Conservation (phyloP, 805 yeast species). For the Cyberlindnera misumaiensis region DNA sequence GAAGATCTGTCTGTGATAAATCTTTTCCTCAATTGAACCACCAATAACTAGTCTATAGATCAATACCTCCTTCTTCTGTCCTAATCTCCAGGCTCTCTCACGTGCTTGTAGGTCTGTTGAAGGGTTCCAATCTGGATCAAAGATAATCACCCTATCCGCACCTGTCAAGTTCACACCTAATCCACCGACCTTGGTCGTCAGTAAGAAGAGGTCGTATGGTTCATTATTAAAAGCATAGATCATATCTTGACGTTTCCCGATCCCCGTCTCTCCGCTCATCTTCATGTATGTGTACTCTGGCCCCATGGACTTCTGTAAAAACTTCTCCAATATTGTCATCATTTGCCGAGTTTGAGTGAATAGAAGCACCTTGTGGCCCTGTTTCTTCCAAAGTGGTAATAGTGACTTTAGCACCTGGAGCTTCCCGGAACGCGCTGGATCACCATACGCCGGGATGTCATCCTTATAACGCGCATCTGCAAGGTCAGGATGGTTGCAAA, state of each 20-base stretch:
- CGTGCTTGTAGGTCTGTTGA: slow-evolving; percentile 96
- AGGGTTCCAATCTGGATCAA: slow-evolving; percentile 98
- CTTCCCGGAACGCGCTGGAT: slow-evolving; percentile 69
- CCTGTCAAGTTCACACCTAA: slow-evolving; percentile 92
- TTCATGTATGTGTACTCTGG: slow-evolving; percentile 49
- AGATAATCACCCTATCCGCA: slow-evolving; percentile 89
- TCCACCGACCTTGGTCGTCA: slow-evolving; percentile 96
- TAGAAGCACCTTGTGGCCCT: slow-evolving; percentile 73
- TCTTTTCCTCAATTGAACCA: slow-evolving; percentile 94
- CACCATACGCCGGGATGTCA: slow-evolving; percentile 38
- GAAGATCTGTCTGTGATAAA: slow-evolving; percentile 93
- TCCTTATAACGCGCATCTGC: slow-evolving; percentile 37
- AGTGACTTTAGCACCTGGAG: slow-evolving; percentile 81
- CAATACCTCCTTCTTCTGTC: slow-evolving; percentile 87
- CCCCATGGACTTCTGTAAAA: slow-evolving; percentile 37
- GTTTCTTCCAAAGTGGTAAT: slow-evolving; percentile 65
- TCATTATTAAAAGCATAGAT: slow-evolving; percentile 77
- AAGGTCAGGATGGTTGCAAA: slow-evolving; percentile 94
- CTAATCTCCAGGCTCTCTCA: slow-evolving; percentile 95
- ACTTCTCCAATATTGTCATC: slow-evolving; percentile 78
- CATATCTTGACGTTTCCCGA: slow-evolving; percentile 63
- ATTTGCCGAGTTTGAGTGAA: slow-evolving; percentile 92
- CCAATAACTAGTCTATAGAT: slow-evolving; percentile 90
- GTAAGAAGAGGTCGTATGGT: slow-evolving; percentile 55
- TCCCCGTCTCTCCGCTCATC: slow-evolving; percentile 94